A percentile compares a stretch with the other conserved stretches of the same genome.
Evolutionary conservation across 768 basidiomycete genomes (phyloP).

Genomic region (Crepidotus variabilis): DNA sequence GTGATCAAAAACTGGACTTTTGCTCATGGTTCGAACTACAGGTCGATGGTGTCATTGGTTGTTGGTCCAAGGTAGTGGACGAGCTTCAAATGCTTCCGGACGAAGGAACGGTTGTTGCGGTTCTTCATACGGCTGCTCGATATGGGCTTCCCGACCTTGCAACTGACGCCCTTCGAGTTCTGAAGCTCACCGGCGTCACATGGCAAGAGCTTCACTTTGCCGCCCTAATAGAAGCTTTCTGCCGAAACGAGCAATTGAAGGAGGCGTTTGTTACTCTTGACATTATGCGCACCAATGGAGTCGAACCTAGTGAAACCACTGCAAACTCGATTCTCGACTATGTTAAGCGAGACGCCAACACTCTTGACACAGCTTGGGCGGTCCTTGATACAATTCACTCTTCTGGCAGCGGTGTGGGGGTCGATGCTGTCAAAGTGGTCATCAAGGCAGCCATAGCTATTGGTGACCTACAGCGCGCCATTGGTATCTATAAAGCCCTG

Average conservation of each 20-base stretch:
- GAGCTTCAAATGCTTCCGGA: slow-evolving; percentile 55
- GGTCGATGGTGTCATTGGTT: slow-evolving; percentile 61
- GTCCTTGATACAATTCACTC: slow-evolving; percentile 57
- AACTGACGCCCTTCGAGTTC: slow-evolving; percentile 53
- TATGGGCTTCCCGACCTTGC: slow-evolving; percentile 70
- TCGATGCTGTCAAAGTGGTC: slow-evolving; percentile 61
- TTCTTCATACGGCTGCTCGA: slow-evolving; percentile 72
- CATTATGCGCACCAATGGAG: slow-evolving; percentile 52
- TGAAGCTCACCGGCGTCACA: slow-evolving; percentile 44
- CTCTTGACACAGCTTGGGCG: slow-evolving; percentile 62
- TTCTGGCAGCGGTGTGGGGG: slow-evolving; percentile 49
- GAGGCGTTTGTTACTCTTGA: slow-evolving; percentile 60
- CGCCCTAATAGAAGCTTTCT: slow-evolving; percentile 72
- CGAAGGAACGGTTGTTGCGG: slow-evolving; percentile 68
- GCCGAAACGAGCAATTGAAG: slow-evolving; percentile 48
- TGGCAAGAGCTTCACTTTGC: slow-evolving; percentile 74
- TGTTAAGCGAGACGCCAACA: slow-evolving; percentile 44
- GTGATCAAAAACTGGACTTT: background rate
- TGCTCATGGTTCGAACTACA: slow-evolving; percentile 20
- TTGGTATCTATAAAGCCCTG: slow-evolving; percentile 71
- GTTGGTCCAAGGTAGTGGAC: slow-evolving; percentile 60
- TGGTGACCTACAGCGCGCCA: slow-evolving; percentile 69
- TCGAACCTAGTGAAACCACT: slow-evolving; percentile 49
- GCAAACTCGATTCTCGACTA: slow-evolving; percentile 47
- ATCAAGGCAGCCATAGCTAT: slow-evolving; percentile 58